Evolutionary conservation across 768 basidiomycete species (phyloP), one percentile per base, ranked within the genome.

Genomic region (Fomitopsis pulvina): DNA sequence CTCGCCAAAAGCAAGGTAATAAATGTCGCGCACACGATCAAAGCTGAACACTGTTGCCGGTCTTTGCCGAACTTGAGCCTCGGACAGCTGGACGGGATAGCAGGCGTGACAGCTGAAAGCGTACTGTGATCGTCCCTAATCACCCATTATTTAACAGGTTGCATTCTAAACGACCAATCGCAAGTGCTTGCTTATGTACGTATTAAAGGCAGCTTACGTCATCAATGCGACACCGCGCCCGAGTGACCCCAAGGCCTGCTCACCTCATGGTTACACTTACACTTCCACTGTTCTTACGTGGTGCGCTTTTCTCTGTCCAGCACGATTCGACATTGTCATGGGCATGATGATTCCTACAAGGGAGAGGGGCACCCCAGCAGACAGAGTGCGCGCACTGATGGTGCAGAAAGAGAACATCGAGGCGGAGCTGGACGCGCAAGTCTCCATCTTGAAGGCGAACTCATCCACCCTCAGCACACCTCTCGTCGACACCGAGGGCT

Each of bases 401-500:
- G 66, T 73, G 3, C 74, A 71, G 48, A 92, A 91, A 60, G 80
- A 85, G 47, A 71, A 65, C 24, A 82, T 94, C 57, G 87, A 94
- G 64, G 71, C 72, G 26, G 81, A 90, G 57, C 76, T 94, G 45
- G 73, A 77, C 47, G 67, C 71, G 9, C 81, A 89, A 45, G 66
- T 77, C 30, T 68, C 77, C 38, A 74, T 90, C 48, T 79, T 92
- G 56, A 70, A 73, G 58, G 69, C 75, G 44, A 86, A 90, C 59
- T 68, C 75, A 37, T 76, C 76, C 27, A 81, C 77, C 2, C 78
- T 92, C 72, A 68, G 78, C 22, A 79, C 86, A 0, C 81, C 89
- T 0, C 78, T 97, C 28, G 78, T 96, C 41, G 92, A 96, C 62
- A 54, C 71, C 0, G 88, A 96, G 46, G 95, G 95, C 6, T 97